Base-by-base conservation (phyloP, 2,329 filamentous ascomycete species). In the Xylaria sp. region DNA sequence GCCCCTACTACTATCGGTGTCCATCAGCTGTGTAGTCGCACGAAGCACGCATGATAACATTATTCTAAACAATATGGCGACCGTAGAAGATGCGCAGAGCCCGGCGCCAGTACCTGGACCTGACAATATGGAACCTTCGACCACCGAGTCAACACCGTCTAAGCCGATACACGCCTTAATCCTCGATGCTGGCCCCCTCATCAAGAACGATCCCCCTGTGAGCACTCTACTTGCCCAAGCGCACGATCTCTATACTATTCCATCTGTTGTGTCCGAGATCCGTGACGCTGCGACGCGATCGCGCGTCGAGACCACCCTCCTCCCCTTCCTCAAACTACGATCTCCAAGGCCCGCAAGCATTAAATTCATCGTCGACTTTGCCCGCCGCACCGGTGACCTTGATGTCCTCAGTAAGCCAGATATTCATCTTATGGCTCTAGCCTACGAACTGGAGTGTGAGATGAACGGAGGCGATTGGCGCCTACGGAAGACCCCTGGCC, bases 391-490 rank as follows among this genome's bases (percentile, higher is more conserved):
- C 0, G 96, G 96, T 62, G 96, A 99, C 78, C 85, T 94, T 69
- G 88, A 91, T 11, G 95, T 97, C 0, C 82, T 99, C 65, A 97
- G 94, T 80, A 89, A 87, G 76, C 92, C 94, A 1, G 96, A 99
- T 88, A 83, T 98, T 67, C 92, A 96, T 72, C 86, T 99, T 45
- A 83, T 98, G 75, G 96, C 95, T 9, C 83, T 99, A 63, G 92
- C 93, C 0, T 98, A 98, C 78, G 96, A 99, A 78, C 78, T 98
- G n/a, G 95, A 98, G 74, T 92, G 92, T 74, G 94, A 98, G 82
- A 85, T 90, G 65, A 96, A 97, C 77, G 89, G 90, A n/a, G 94
- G 94, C 1, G 90, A 97, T 77, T 97, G 93, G 91, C 87, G 94
- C 66, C 76, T 97, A 78, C 86, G 94, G 68, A 92, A 87, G 65